phyloP scores from a whole-genome alignment of 306 rosid species.

The Sicyos edulis region DNA sequence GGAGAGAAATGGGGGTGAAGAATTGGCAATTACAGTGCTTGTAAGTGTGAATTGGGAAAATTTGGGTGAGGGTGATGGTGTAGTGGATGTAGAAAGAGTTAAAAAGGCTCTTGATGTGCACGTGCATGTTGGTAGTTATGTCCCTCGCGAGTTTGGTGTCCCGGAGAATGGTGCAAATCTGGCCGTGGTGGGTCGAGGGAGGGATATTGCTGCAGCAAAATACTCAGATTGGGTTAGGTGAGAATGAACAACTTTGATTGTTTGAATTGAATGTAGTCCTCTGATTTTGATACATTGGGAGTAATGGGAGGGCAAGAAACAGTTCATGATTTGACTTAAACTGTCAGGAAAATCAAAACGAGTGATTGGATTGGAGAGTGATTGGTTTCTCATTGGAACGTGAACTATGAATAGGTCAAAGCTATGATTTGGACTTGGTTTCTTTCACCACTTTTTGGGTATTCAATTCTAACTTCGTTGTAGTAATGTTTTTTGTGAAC shows the following conservation, averaged over 20 bases:
- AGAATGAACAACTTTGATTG: constrained; percentile 9
- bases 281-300: not conserved
- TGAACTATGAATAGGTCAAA: not conserved
- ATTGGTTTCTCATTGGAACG: not conserved
- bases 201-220: constrained; percentile 71
- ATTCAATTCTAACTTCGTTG: not conserved
- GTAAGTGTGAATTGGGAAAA: constrained; percentile 52
- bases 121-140: constrained; percentile 42
- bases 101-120: constrained; percentile 39
- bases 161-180: constrained; percentile 47
- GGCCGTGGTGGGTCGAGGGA: constrained; percentile 67
- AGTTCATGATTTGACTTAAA: not conserved
- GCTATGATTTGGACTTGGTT: not conserved
- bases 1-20: constrained; percentile 27
- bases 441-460: not conserved
- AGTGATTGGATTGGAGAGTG: not conserved
- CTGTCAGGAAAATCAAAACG: not conserved
- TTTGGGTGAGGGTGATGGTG: constrained; percentile 29
- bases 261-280: not conserved
- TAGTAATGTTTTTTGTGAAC: not conserved
- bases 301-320: not conserved
- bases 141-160: constrained; percentile 48
- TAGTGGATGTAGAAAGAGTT: constrained; percentile 31
- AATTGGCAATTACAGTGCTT: constrained; percentile 59
- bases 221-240: constrained; percentile 90